Conservation (phyloP, 139 green algal genomes). For the Picochlorum costavermella region DNA sequence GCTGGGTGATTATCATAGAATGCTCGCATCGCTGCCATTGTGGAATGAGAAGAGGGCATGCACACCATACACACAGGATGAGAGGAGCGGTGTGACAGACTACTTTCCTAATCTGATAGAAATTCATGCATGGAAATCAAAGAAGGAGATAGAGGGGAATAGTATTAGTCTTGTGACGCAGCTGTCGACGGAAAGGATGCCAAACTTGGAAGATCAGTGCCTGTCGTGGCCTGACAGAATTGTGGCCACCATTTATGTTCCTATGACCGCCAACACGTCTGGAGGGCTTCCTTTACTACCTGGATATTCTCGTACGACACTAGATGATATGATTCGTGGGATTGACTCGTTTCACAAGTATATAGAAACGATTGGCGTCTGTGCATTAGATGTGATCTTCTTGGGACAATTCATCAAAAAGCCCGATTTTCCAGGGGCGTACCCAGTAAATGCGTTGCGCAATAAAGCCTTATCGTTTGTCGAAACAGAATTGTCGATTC, state of each 20-base stretch:
- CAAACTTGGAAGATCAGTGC: slow-evolving; percentile 8
- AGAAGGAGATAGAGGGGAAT: background rate
- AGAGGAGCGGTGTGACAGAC: background rate
- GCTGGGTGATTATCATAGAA: too few species aligned
- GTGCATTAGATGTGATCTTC: slow-evolving; percentile 2
- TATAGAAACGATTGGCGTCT: slow-evolving; percentile 11
- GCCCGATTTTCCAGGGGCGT: slow-evolving; percentile 4
- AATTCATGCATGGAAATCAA: slow-evolving; percentile 6
- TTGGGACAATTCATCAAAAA: slow-evolving; percentile 8
- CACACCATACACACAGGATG: background rate
- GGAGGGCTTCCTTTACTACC: slow-evolving; percentile 8
- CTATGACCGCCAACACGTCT: slow-evolving; percentile 2
- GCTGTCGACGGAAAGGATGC: slow-evolving; percentile 4
- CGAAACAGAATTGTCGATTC: background rate
- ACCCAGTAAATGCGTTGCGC: slow-evolving; percentile 9
- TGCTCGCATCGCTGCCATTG: too few species aligned
- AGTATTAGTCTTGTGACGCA: slow-evolving; percentile 13
- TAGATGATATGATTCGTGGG: slow-evolving; percentile 13
- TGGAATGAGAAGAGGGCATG: too few species aligned
- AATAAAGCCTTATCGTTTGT: slow-evolving; percentile 3
- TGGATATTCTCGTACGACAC: slow-evolving; percentile 1
- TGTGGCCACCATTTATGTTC: slow-evolving; percentile 7
- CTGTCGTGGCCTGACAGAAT: slow-evolving; percentile 7
- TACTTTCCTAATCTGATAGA: slow-evolving; percentile 2
- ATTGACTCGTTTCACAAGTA: slow-evolving; percentile 15